Conservation (phyloP, 1,284 basidiomycete genomes). For the Sporisorium exsertum region DNA sequence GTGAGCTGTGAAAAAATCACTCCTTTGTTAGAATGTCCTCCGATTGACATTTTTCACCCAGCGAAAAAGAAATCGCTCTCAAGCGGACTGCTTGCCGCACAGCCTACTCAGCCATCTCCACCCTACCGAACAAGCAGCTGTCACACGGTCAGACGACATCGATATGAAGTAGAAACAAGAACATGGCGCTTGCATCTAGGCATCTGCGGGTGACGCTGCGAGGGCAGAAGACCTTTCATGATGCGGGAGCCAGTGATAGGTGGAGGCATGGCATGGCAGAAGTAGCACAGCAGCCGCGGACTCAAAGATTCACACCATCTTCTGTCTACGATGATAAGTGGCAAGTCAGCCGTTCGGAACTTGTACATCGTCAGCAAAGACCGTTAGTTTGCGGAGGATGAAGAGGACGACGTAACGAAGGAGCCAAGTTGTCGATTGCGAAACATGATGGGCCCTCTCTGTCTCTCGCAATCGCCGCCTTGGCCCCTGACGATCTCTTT, state of each 20-base stretch:
- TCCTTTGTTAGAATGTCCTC: not conserved
- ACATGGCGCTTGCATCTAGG: not conserved
- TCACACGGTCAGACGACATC: too few species aligned
- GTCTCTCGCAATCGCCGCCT: constrained; percentile 1
- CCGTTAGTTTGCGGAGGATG: not conserved
- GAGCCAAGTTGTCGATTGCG: not conserved
- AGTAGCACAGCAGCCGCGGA: too few species aligned
- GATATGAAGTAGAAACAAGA: too few species aligned
- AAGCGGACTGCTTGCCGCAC: too few species aligned
- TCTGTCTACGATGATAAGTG: not conserved
- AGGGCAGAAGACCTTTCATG: not conserved
- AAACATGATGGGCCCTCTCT: not conserved
- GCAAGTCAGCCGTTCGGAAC: not conserved
- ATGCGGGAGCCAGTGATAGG: not conserved
- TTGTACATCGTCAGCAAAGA: too few species aligned
- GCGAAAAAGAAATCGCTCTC: not conserved
- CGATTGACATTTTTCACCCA: not conserved
- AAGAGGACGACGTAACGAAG: not conserved
- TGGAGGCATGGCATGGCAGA: not conserved
- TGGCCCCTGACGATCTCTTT: constrained; percentile 9
- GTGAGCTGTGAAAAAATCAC: not conserved
- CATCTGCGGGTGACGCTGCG: not conserved
- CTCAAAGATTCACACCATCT: not conserved
- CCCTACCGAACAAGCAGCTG: too few species aligned
- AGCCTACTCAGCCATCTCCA: too few species aligned